Base-by-base conservation (phyloP, 257 asterid species). In the Striga asiatica region DNA sequence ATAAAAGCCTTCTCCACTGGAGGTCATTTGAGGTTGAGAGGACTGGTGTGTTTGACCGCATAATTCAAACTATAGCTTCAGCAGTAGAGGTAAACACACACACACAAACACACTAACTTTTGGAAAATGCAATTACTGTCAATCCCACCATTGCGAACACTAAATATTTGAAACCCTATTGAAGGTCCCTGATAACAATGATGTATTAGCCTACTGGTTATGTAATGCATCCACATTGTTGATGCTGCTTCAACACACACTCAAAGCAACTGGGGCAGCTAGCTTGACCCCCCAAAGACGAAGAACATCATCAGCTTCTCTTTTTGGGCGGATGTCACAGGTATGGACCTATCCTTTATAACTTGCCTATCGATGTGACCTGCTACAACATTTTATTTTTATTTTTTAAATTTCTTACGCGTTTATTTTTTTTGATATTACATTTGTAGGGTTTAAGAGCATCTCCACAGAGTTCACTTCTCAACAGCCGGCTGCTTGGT, bases 11-110 rank as follows among this genome's bases (percentile, higher is more conserved):
- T 68, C 95, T 84, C 48, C 98, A 91, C 64, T 91, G 98, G 98
- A 84, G 98, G 68, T 87, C 97, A 60, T 91, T 87, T 59, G 98
- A 91, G 81, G 98, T 91, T 56, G 98, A 91, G 78, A 84, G 97
- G 64, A 91, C 98, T 48, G 82, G 74, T 29, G 96, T 91, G 57
- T 91, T 91, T 75, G 98, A 91, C 74, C 85, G 95, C 46, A 78
- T 91, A 61, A 91, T 91, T 63, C 95, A 87, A 66, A 72, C 88
- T 10, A 65, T 91, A 56, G 92, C 97, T 49, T 84, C 97, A 24
- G 79, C 95, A 9, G 55, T 87, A 52, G 98, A 91, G 98, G 98
- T 91, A 73, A 21, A 64, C n/a, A n/a, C n/a, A n/a, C n/a, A n/a
- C n/a, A n/a, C n/a, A n/a, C n/a, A n/a, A n/a, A n/a, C n/a, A n/a